Evolutionary conservation across 768 basidiomycete genomes (phyloP).

Genomic region (Kwoniella europaea): DNA sequence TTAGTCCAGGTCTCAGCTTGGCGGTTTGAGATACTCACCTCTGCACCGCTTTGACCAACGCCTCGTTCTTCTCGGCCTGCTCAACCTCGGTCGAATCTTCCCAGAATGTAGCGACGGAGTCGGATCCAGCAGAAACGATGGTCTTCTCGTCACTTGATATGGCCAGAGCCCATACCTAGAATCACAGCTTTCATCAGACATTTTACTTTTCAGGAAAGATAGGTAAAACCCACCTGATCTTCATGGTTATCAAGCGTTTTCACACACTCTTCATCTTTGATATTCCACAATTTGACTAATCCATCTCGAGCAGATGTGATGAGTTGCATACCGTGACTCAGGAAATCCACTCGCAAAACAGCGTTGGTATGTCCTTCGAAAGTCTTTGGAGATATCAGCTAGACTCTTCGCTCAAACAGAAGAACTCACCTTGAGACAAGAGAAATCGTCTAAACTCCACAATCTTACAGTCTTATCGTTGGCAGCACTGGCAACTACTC

Average conservation of each 20-base stretch:
- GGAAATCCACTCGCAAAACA: constrained; percentile 87
- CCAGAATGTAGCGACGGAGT: constrained; percentile 96
- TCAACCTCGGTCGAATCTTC: constrained; percentile 88
- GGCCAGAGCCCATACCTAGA: constrained; percentile 93
- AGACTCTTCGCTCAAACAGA: neutral
- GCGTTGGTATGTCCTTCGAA: constrained; percentile 99
- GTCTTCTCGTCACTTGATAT: constrained; percentile 78
- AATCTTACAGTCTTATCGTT: constrained; percentile 93
- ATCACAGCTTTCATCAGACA: neutral
- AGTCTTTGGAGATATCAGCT: constrained; percentile 63
- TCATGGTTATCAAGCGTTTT: constrained; percentile 95
- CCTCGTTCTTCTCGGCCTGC: constrained; percentile 73
- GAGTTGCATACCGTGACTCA: constrained; percentile 80
- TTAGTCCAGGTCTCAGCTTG: neutral
- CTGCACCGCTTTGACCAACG: constrained; percentile 74
- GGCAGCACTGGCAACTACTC: constrained; percentile 87
- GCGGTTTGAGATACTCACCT: constrained; percentile 66
- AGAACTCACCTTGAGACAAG: constrained; percentile 70
- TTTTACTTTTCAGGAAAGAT: neutral
- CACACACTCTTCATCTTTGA: constrained; percentile 82
- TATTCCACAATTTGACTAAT: constrained; percentile 92
- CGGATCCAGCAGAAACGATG: constrained; percentile 92
- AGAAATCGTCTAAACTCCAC: constrained; percentile 92
- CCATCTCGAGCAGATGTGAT: constrained; percentile 92
- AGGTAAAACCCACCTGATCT: constrained; percentile 74